Evolutionary conservation across 1,284 basidiomycete genomes (phyloP), one percentile per base, ranked within the genome.

Genomic region (Omphalotus olearius): DNA sequence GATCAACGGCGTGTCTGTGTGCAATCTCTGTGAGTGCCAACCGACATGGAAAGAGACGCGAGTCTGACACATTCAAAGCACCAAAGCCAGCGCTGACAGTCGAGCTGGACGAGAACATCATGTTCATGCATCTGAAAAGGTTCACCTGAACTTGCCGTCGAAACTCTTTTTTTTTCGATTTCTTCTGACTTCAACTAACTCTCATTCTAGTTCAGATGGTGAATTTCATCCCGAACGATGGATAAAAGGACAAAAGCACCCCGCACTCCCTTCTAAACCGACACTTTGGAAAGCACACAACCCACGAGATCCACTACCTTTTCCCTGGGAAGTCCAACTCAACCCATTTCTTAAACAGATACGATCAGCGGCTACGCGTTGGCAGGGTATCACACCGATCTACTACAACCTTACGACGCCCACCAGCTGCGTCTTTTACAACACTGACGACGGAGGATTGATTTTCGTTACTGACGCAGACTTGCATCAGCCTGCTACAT

Each of bases 401-500:
- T 64, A 66, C 45, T 82, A 79, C 71, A 74, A 80, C 59, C 63
- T 83, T 47, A 64, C 67, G 3, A 57, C 62, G 35, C 56, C 58
- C 28, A 54, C 55, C 9, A 33, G 56, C 1, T 48, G 64, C 51
- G 47, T 65, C 38, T 65, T 64, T 47, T 65, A 66, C 7, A 61
- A 65, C 13, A 64, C 68, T 33, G 56, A 59, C 23, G 54, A 58
- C 25, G 51, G 50, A 44, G 45, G 44, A 13, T 18, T 55, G 9
- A 33, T 60, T 2, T 62, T 69, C 59, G 2, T 63, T 67, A 35
- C 64, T 67, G 1, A 60, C 70, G 47, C 59, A 57, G 64, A 1
- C 63, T 71, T 1, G 76, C 82, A 71, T 9, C 79, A 83, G 59
- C 80, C 80, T 0, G 82, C 81, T 13, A 82, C 82, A 4, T 75